Conservation (phyloP, 768 basidiomycete genomes). For the Leccinum pellstonianum region DNA sequence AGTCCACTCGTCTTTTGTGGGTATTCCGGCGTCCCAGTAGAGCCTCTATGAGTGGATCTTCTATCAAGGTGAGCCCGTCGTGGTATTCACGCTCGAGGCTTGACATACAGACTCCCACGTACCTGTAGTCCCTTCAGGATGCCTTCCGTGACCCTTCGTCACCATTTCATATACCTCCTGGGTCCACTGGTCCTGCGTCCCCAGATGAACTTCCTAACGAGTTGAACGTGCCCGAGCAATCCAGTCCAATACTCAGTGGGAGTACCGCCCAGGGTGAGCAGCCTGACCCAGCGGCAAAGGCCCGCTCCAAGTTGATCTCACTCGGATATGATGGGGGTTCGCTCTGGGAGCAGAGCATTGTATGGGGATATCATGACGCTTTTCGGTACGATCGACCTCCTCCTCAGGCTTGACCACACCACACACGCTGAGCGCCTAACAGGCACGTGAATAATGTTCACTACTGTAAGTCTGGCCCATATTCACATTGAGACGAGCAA, state of each 20-base stretch:
- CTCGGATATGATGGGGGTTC: slow-evolving; percentile 60
- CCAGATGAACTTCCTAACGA: slow-evolving; percentile 43
- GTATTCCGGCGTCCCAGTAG: background rate
- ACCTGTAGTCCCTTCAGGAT: slow-evolving; percentile 52
- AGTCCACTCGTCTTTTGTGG: slow-evolving; percentile 2
- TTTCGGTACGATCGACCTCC: slow-evolving; percentile 50
- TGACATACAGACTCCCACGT: background rate
- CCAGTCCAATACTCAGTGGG: slow-evolving; percentile 6
- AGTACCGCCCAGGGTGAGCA: background rate
- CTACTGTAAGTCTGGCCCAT: slow-evolving; percentile 47
- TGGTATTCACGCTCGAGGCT: background rate
- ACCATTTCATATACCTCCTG: slow-evolving; percentile 63
- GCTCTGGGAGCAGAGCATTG: slow-evolving; percentile 78
- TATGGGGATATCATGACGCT: slow-evolving; percentile 78
- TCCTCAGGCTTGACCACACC: background rate
- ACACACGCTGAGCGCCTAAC: background rate
- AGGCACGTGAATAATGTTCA: slow-evolving; percentile 81
- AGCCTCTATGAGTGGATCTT: slow-evolving; percentile 24
- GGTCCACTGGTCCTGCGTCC: slow-evolving; percentile 56
- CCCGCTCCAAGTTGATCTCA: slow-evolving; percentile 40
- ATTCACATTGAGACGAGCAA: background rate
- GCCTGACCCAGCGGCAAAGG: slow-evolving; percentile 33
- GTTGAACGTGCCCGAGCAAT: background rate
- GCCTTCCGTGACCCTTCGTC: slow-evolving; percentile 63
- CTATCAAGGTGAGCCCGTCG: slow-evolving; percentile 23